phyloP scores from a whole-genome alignment of 257 asterid genomes.

The Handroanthus guayacan region DNA sequence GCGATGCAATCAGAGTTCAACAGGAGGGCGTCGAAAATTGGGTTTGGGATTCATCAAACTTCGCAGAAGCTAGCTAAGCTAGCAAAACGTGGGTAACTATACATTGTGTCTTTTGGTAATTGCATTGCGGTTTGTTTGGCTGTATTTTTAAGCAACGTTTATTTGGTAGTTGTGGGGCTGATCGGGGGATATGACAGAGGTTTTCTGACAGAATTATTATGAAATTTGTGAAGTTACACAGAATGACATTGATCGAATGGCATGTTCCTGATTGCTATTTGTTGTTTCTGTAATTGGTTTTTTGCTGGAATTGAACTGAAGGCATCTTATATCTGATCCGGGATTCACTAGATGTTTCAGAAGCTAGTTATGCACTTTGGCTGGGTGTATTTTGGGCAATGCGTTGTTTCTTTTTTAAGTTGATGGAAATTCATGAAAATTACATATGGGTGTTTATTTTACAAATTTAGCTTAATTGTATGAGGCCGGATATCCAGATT shows the following conservation, averaged over 20 bases:
- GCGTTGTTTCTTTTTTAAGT: neutral
- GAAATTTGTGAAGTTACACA: neutral
- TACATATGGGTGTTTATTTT: neutral
- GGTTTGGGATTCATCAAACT: constrained; percentile 87
- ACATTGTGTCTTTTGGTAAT: neutral
- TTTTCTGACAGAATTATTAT: neutral
- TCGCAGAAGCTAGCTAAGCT: constrained; percentile 94
- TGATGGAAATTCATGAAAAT: neutral
- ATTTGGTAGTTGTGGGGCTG: constrained; percentile 10
- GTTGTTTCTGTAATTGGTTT: neutral
- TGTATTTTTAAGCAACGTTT: neutral
- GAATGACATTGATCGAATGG: constrained; percentile 8
- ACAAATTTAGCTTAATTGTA: neutral
- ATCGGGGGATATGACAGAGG: constrained; percentile 5
- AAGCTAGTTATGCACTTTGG: neutral
- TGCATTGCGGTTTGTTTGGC: constrained; percentile 18
- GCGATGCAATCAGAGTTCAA: constrained; percentile 93
- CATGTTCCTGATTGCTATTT: constrained; percentile 6
- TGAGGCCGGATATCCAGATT: constrained; percentile 1
- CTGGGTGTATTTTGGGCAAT: neutral
- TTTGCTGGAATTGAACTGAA: neutral
- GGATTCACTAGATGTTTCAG: constrained; percentile 4
- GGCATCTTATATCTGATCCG: neutral
- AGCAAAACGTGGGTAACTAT: constrained; percentile 70
- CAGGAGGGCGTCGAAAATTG: constrained; percentile 84